Conservation (phyloP, 2,329 filamentous ascomycete species). For the Cryphonectria parasitica region DNA sequence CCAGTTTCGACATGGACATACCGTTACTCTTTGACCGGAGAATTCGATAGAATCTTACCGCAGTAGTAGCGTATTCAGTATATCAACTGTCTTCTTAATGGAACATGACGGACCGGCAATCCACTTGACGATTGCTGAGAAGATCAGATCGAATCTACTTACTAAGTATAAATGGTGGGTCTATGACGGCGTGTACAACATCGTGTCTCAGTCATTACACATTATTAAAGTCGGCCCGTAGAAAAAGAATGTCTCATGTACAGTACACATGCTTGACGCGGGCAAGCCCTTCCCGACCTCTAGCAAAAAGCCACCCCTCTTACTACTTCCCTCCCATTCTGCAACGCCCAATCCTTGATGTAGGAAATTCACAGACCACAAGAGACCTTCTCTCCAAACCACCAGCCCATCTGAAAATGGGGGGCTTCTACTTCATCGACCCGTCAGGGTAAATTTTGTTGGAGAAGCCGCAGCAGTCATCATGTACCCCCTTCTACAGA, state of each 20-base stretch:
- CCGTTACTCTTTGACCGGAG: neutral
- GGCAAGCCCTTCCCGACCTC: neutral
- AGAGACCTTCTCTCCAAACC: neutral
- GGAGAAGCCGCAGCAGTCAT: neutral
- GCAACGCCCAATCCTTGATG: neutral
- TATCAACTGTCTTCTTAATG: neutral
- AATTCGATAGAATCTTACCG: neutral
- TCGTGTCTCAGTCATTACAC: constrained; percentile 14
- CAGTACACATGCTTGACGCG: neutral
- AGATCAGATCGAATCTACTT: neutral
- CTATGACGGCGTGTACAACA: constrained; percentile 3
- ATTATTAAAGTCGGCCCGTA: constrained; percentile 12
- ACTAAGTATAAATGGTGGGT: neutral
- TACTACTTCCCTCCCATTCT: neutral
- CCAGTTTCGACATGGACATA: neutral
- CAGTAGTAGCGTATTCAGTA: neutral
- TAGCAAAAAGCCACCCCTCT: neutral
- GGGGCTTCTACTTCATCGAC: too few species aligned
- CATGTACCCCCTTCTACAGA: constrained; percentile 16
- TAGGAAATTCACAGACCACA: neutral
- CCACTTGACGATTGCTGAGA: neutral
- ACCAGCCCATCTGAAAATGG: too few species aligned
- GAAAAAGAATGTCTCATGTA: neutral
- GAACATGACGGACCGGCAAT: neutral
- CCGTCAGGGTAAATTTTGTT: neutral